phyloP scores from a whole-genome alignment of 1,284 basidiomycete genomes.

The Heliocybe sulcata region DNA sequence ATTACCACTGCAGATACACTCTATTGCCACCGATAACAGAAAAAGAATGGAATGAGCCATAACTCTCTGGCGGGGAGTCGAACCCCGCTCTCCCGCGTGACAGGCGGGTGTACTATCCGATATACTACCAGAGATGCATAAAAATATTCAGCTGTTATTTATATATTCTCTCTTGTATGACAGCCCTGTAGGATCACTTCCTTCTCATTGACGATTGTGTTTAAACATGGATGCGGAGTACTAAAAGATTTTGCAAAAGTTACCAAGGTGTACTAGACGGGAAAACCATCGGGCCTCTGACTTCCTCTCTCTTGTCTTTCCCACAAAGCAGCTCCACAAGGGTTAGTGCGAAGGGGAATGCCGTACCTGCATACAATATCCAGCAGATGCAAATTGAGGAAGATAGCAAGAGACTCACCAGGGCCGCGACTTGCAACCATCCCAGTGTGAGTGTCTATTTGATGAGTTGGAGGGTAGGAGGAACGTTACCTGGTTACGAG shows the following conservation, averaged over 20 bases:
- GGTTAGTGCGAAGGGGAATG: slow-evolving; percentile 70
- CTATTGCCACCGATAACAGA: too few species aligned
- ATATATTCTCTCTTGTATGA: too few species aligned
- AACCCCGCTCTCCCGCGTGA: slow-evolving; percentile 36
- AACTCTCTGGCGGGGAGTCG: slow-evolving; percentile 36
- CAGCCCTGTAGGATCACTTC: too few species aligned
- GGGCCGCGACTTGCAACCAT: slow-evolving; percentile 59
- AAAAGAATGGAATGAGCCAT: slow-evolving; percentile 9
- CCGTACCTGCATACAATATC: slow-evolving; percentile 47
- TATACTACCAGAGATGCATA: slow-evolving; percentile 41
- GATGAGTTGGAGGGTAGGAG: slow-evolving; percentile 2
- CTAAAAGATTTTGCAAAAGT: background rate
- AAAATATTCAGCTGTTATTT: too few species aligned
- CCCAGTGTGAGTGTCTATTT: background rate
- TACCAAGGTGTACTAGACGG: slow-evolving; percentile 36
- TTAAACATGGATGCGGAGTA: too few species aligned
- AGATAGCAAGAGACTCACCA: slow-evolving; percentile 32
- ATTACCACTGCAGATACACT: background rate
- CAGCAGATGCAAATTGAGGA: background rate
- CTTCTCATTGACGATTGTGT: too few species aligned
- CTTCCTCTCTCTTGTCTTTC: slow-evolving; percentile 55
- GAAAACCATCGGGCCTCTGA: slow-evolving; percentile 73
- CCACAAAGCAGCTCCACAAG: slow-evolving; percentile 69
- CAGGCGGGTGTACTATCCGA: slow-evolving; percentile 38
- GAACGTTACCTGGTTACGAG: slow-evolving; percentile 65